Conservation (phyloP, 148 eudicot genomes). For the Chenopodium suecicum region DNA sequence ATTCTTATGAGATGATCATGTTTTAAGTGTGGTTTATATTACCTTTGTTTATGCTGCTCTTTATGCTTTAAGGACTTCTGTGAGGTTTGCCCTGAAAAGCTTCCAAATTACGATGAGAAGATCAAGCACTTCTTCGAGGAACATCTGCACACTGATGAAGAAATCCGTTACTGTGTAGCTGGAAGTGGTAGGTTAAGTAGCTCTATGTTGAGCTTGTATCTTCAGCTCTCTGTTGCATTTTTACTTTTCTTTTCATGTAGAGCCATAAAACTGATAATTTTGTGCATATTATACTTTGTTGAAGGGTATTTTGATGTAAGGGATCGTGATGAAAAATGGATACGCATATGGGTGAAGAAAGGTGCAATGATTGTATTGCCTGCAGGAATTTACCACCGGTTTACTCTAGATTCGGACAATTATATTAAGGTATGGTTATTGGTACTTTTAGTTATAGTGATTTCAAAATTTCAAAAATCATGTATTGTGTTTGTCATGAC, state of each 20-base stretch:
- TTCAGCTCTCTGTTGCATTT: not conserved
- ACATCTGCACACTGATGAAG: constrained; percentile 99
- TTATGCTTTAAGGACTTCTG: constrained; percentile 56
- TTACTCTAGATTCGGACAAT: constrained; percentile 85
- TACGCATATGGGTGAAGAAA: constrained; percentile 90
- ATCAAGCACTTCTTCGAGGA: constrained; percentile 86
- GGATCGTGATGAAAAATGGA: constrained; percentile 81
- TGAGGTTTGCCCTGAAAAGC: constrained; percentile 86
- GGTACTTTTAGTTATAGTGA: not conserved
- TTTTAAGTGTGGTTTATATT: not conserved
- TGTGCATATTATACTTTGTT: constrained; percentile 2
- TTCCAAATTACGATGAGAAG: constrained; percentile 84
- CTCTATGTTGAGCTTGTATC: not conserved
- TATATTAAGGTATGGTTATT: constrained; percentile 69
- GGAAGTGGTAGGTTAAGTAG: constrained; percentile 70
- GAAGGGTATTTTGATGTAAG: constrained; percentile 98
- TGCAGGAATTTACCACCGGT: constrained; percentile 99
- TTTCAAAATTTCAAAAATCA: not conserved
- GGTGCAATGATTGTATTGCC: constrained; percentile 96
- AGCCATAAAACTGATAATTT: constrained; percentile 11
- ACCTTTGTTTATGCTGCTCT: not conserved
- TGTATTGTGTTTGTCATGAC: not conserved
- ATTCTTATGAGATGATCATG: not conserved
- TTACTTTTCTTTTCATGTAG: not conserved
- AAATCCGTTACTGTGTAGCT: constrained; percentile 88